Evolutionary conservation across 2,329 filamentous ascomycete genomes (phyloP), one percentile per base, ranked within the genome.

Genomic region (Cladosporium velox): DNA sequence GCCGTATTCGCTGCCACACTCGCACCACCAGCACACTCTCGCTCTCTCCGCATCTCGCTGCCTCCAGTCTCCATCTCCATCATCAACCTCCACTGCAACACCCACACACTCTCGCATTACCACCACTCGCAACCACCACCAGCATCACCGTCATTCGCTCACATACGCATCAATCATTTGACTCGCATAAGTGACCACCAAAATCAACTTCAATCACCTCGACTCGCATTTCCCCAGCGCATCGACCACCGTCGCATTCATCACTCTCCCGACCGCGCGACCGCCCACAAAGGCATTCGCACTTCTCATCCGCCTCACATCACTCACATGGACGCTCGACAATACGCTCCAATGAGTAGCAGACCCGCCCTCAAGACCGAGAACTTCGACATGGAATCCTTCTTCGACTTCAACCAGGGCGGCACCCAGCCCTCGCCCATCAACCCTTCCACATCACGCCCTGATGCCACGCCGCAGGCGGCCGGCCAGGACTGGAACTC

Each of bases 361-460:
- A 65, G 52, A 28, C 67, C 68, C 18, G 65, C 66, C 64, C 67
- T 77, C 65, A 78, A 78, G 72, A 74, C 75, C 61, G 76, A 78
- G 66, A 67, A 72, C 63, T 71, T 78, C 71, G 76, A 79, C 70
- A 78, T 79, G 77, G 76, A 78, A 72, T 71, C 75, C 52, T 74
- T 78, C 72, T 77, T 79, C 74, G 76, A 78, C 73, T 79, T 78
- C 74, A 76, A 73, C 71, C 73, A 75, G 59, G 71, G 72, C 70
- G 73, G 71, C 59, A 72, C 72, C 54, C 72, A 72, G 60, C 66
- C 70, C 41, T 75, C 75, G 24, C 72, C 75, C 30, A 69, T 69
- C 18, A 70, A 69, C 61, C 72, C 72, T 44, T 70, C 73, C 14
- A 71, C 73, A 32, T 70, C 72, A 62, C 71, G 70, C 59, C 67